These are phyloP conservation scores for Suhomyces vadensis DNA, from an alignment of 805 yeast species.

Conservation along the genomic window DNA sequence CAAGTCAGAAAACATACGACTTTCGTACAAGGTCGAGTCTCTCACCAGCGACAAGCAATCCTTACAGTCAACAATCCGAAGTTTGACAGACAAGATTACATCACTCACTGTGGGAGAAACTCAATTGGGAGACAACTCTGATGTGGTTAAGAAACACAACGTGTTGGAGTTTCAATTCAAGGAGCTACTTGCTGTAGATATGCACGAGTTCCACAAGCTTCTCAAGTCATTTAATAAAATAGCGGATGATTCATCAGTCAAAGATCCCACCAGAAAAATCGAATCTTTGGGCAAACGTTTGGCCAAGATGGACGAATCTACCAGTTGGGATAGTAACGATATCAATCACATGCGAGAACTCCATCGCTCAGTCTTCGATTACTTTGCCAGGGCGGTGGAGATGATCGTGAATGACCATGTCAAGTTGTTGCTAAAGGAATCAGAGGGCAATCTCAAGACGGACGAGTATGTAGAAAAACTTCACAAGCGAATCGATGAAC, in stretches of 20 bases:
- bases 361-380: conserved; percentile 50
- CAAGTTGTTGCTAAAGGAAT: conserved; percentile 37
- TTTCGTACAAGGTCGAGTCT: conserved; percentile 43
- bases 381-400: conserved; percentile 60
- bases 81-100: conserved; percentile 40
- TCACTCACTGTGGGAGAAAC: conserved; percentile 21
- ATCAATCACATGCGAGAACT: conserved; percentile 29
- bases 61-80: conserved; percentile 36
- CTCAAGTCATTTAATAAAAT: conserved; percentile 52
- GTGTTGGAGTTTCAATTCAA: conserved; percentile 45
- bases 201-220: conserved; percentile 50
- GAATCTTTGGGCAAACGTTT: conserved; percentile 36
- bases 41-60: conserved; percentile 38
- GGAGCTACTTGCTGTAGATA: conserved; percentile 42
- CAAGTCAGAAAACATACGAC: conserved; percentile 45
- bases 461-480: conserved; percentile 25
- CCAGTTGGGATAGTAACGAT: conserved; percentile 18
- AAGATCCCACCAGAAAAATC: conserved; percentile 58
- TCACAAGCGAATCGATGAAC: conserved; percentile 27
- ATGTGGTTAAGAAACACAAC: conserved; percentile 16
- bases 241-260: conserved; percentile 57
- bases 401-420: conserved; percentile 61
- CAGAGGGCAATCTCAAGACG: conserved; percentile 20
- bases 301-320: conserved; percentile 14
- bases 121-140: conserved; percentile 4